Evolutionary conservation across 129 eudicot genomes (phyloP).

Genomic region (Tagetes erecta): DNA sequence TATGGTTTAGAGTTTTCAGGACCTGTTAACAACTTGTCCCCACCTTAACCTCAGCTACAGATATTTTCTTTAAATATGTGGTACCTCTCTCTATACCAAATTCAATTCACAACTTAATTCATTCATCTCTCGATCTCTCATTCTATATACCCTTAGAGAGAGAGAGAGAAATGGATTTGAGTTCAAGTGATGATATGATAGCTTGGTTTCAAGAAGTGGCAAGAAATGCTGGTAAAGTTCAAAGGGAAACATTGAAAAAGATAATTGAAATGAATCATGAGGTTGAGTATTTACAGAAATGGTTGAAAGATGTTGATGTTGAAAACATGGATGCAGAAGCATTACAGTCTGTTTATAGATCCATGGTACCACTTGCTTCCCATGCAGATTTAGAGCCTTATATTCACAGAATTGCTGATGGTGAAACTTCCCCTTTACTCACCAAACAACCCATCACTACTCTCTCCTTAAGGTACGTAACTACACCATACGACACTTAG

Average conservation of each 20-base stretch:
- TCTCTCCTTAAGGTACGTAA: constrained; percentile 64
- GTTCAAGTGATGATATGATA: constrained; percentile 37
- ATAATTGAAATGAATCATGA: constrained; percentile 57
- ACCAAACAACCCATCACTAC: constrained; percentile 68
- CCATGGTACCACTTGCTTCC: constrained; percentile 62
- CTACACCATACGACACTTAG: no score
- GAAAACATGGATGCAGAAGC: constrained; percentile 40
- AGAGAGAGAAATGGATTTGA: constrained; percentile 18
- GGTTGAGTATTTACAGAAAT: constrained; percentile 62
- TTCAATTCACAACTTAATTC: background rate
- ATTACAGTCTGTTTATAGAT: constrained; percentile 49
- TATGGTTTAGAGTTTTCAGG: constrained; percentile 4
- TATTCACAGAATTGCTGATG: constrained; percentile 75
- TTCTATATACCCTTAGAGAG: background rate
- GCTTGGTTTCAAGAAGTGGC: constrained; percentile 64
- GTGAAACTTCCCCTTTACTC: constrained; percentile 61
- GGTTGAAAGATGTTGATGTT: constrained; percentile 58
- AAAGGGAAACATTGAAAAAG: constrained; percentile 48
- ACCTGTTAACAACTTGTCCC: background rate
- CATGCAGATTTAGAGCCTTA: constrained; percentile 86
- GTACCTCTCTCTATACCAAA: background rate
- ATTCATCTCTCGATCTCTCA: background rate
- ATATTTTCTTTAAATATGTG: background rate
- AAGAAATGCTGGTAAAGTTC: constrained; percentile 52
- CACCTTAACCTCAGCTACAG: constrained; percentile 7